Conservation (phyloP, 1,139 yeast genomes). For the Scheffersomyces insectosa region DNA sequence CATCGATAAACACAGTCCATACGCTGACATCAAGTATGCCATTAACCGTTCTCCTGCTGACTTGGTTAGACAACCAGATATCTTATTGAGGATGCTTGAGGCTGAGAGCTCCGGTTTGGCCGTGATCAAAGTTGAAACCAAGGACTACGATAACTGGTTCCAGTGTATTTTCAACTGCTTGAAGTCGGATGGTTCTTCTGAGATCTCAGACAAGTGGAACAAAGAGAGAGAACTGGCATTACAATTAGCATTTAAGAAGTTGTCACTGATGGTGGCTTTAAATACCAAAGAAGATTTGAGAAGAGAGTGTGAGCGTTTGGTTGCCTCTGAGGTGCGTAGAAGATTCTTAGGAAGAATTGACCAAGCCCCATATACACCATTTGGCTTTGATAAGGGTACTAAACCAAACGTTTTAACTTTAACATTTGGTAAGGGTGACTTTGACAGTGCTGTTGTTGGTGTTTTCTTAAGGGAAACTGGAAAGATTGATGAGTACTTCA, state of each 20-base stretch:
- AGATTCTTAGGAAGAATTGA: conserved; percentile 71
- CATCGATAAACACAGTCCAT: conserved; percentile 79
- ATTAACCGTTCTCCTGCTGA: conserved; percentile 76
- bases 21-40: conserved; percentile 90
- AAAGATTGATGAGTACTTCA: conserved; percentile 70
- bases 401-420: conserved; percentile 81
- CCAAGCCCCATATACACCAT: conserved; percentile 91
- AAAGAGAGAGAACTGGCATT: conserved; percentile 68
- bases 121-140: conserved; percentile 47
- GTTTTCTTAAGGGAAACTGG: conserved; percentile 79
- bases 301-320: conserved; percentile 70
- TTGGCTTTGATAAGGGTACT: conserved; percentile 74
- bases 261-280: conserved; percentile 66
- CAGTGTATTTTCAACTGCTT: conserved; percentile 56
- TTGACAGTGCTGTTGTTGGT: conserved; percentile 84
- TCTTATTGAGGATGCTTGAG: conserved; percentile 83
- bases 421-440: conserved; percentile 84
- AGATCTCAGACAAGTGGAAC: conserved; percentile 81
- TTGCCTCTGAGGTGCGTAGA: conserved; percentile 70
- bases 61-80: conserved; percentile 72
- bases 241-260: conserved; percentile 64
- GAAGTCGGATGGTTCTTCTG: conserved; percentile 83
- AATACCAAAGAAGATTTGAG: conserved; percentile 85
- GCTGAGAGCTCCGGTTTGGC: conserved; percentile 74
- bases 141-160: conserved; percentile 45